Evolutionary conservation across 345 rosid species (phyloP), one percentile per base, ranked within the genome.

Genomic region (Gossypium bickii): DNA sequence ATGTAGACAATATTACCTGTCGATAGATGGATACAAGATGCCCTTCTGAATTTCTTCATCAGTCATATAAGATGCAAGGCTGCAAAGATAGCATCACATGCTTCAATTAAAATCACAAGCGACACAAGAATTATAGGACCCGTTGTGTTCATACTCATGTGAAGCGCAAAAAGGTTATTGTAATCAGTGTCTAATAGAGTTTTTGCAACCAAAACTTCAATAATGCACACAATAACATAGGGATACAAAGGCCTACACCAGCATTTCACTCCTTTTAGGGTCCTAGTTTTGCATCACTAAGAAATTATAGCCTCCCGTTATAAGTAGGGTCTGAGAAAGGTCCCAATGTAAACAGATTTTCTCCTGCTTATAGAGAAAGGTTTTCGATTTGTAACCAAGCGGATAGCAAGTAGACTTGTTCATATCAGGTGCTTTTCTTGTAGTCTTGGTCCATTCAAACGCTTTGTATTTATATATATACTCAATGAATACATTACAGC

Each of bases 31-130:
- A 82, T 89, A 95, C 79, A 95, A 80, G 74, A 93, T 79, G 76
- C 99, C 99, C 6, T 78, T 83, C 75, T 84, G 84, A 20, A 90
- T 83, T 81, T 95, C 99, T 70, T 89, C 94, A 13, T 95, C 93
- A 0, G 89, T 90, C 87, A 93, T 95, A 87, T 93, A 95, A n/a
- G 98, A 91, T 57, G 98, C 99, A 41, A 95, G 97, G 86, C 99
- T 95, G 95, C 70, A 78, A 22, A 70, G 64, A 71, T 41, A 75
- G 63, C 76, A 75, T 27, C 44, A 56, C 60, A 56, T 56, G 60
- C 2, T 56, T 56, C 60, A 9, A 34, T 34, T 34, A 34, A 34
- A 34, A 34, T 34, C 38, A 34, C 41, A 34, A 34, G 41, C 7
- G 41, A 20, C 38, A 34, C 38, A 34, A 34, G 38, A 34, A 34